Base-by-base conservation (phyloP, 768 basidiomycete genomes). In the Lentinus brumalis region DNA sequence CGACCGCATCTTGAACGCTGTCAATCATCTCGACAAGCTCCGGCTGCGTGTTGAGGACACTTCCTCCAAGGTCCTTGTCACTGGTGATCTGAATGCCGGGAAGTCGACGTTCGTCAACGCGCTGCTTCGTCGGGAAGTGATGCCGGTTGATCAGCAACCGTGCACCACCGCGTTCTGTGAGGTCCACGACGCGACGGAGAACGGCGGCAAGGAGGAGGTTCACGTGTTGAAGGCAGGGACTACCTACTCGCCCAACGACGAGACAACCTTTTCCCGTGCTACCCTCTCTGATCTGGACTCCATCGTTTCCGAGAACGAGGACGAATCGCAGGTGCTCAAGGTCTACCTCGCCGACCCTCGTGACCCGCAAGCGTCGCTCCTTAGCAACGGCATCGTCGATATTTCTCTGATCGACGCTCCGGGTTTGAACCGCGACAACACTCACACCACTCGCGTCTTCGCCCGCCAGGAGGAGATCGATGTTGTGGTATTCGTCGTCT, bases 41-140 rank as follows among this genome's bases (percentile, higher is more conserved):
- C 88, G 89, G 38, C 81, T 85, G 52, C 92, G 97, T 42, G 87
- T 98, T 14, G 81, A 91, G 72, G 96, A 98, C 73, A 94, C 88
- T 6, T 91, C 93, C 1, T 96, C 94, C 69, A 94, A 97, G 73
- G 94, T 99, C 52, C 86, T 99, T 64, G 94, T 99, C 60, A 98
- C 97, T 26, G 97, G 97, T 61, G 97, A 99, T 73, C 82, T 99
- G 60, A 99, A 99, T 73, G 91, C 97, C 39, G 97, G 97, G 69
- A 99, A 99, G 76, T 97, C 95, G 18, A 98, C 97, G 0, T 92
- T 99, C 71, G 94, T 99, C 72, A 99, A 99, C 70, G 93, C 96
- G 5, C 80, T 99, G 38, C 85, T 99, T 5, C 82, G 94, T 49
- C 83, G 94, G 6, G 86, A 92, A 70, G 87, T 97, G 46, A 93